A percentile compares a stretch with the other conserved stretches of the same genome.
These are phyloP conservation scores for Saccharomycopsis vini DNA, from an alignment of 805 yeast species.

Conservation along the genomic window DNA sequence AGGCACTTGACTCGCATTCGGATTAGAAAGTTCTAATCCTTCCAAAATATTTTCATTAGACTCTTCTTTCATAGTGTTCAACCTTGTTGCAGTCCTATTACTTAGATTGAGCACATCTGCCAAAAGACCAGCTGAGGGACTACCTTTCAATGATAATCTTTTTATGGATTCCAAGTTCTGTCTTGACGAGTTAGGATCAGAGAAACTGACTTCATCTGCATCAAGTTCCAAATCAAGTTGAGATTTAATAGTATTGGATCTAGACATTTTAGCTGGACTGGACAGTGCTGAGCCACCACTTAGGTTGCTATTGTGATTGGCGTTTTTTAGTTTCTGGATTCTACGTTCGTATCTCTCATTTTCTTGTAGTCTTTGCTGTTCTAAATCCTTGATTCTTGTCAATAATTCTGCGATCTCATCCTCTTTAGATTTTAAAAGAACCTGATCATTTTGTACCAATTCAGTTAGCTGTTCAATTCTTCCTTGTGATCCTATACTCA, in stretches of 20 bases:
- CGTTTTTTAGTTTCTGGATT: conserved; percentile 12
- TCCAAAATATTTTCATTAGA: too few relatives aligned
- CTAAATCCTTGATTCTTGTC: conserved; percentile 53
- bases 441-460: conserved; percentile 56
- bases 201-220: too few relatives aligned
- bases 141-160: conserved; percentile 13
- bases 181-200: too few relatives aligned
- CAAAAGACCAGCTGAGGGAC: conserved; percentile 16
- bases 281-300: too few relatives aligned
- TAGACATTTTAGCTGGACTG: conserved; percentile 1
- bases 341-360: conserved; percentile 23
- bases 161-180: conserved; percentile 6
- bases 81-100: too few relatives aligned
- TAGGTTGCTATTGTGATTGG: conserved; percentile 2
- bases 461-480: conserved; percentile 49
- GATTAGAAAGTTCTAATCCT: too few relatives aligned
- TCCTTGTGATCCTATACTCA: conserved; percentile 71
- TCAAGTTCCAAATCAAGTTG: neutral
- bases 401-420: conserved; percentile 53
- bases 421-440: conserved; percentile 48
- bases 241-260: neutral
- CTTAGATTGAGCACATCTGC: conserved; percentile 18
- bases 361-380: conserved; percentile 31
- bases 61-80: too few relatives aligned
- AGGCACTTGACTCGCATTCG: too few relatives aligned